phyloP scores from a whole-genome alignment of 495 filamentous ascomycete genomes.

The Aspergillus nanangensis region DNA sequence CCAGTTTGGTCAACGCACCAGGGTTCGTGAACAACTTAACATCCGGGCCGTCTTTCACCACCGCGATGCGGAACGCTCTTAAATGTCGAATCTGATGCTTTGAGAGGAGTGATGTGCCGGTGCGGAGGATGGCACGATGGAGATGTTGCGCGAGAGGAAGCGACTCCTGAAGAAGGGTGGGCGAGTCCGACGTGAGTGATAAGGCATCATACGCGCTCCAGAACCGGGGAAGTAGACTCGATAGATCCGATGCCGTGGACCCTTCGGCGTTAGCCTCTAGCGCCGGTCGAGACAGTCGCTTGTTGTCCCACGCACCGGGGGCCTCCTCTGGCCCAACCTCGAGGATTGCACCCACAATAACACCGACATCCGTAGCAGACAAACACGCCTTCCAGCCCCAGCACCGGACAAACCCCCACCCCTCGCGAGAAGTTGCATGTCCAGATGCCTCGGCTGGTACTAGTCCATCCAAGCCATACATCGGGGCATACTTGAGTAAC shows the following conservation, averaged over 20 bases:
- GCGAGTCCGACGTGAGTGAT: conserved; percentile 37
- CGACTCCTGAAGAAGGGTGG: conserved; percentile 54
- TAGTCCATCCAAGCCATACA: conserved; percentile 89
- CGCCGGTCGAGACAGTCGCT: conserved; percentile 25
- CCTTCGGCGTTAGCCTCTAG: conserved; percentile 21
- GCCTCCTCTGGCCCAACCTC: conserved; percentile 66
- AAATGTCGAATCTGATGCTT: conserved; percentile 93
- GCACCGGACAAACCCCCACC: conserved; percentile 94
- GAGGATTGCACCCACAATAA: conserved; percentile 83
- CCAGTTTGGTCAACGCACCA: conserved; percentile 85
- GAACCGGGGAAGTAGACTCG: conserved; percentile 58
- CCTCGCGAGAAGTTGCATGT: conserved; percentile 56
- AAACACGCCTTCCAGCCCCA: conserved; percentile 98
- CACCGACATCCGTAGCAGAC: conserved; percentile 84
- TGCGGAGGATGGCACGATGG: conserved; percentile 88
- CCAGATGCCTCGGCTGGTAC: conserved; percentile 65
- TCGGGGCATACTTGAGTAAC: conserved; percentile 79
- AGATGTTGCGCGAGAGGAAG: conserved; percentile 84
- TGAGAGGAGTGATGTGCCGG: conserved; percentile 82
- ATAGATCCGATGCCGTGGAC: conserved; percentile 29
- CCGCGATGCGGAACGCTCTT: conserved; percentile 86
- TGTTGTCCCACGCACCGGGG: conserved; percentile 32
- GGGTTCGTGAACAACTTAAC: conserved; percentile 86
- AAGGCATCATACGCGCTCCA: conserved; percentile 94
- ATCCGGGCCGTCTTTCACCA: conserved; percentile 93